Evolutionary conservation across 1,139 yeast species (phyloP).

Genomic region (Kazachstania sp.): DNA sequence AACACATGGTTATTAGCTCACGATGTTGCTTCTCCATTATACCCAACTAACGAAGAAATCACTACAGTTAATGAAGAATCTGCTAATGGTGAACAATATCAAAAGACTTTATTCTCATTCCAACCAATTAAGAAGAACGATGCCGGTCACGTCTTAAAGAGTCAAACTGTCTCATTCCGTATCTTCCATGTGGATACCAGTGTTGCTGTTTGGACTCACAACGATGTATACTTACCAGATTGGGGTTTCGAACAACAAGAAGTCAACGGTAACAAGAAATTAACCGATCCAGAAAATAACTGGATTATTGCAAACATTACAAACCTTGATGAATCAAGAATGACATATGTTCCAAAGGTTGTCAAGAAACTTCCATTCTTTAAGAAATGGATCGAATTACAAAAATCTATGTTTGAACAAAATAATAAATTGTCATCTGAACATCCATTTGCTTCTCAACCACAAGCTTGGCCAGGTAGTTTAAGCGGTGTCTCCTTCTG

Average conservation of each 20-base stretch:
- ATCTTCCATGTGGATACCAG: conserved; percentile 76
- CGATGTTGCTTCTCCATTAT: conserved; percentile 95
- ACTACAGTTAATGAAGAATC: conserved; percentile 59
- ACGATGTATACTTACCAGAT: conserved; percentile 73
- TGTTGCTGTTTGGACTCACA: conserved; percentile 94
- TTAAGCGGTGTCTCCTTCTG: conserved; percentile 92
- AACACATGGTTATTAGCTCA: conserved; percentile 76
- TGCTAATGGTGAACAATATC: conserved; percentile 48
- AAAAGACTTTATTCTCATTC: conserved; percentile 73
- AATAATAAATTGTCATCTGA: conserved; percentile 79
- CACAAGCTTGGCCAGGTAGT: conserved; percentile 90
- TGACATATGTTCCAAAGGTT: conserved; percentile 45
- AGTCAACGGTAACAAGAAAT: conserved; percentile 86
- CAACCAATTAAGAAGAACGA: conserved; percentile 50
- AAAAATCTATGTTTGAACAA: conserved; percentile 80
- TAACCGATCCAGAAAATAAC: conserved; percentile 53
- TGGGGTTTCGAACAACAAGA: conserved; percentile 94
- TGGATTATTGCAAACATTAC: conserved; percentile 77
- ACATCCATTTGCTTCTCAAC: conserved; percentile 95
- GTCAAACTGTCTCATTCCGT: conserved; percentile 64
- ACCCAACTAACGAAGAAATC: conserved; percentile 85
- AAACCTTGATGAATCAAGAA: conserved; percentile 56
- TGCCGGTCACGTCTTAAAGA: conserved; percentile 46
- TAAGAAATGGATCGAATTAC: conserved; percentile 84
- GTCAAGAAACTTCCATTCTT: conserved; percentile 61